These are phyloP conservation scores for Amniculicola lignicola DNA, from an alignment of 495 filamentous ascomycete genomes.

Conservation along the genomic window DNA sequence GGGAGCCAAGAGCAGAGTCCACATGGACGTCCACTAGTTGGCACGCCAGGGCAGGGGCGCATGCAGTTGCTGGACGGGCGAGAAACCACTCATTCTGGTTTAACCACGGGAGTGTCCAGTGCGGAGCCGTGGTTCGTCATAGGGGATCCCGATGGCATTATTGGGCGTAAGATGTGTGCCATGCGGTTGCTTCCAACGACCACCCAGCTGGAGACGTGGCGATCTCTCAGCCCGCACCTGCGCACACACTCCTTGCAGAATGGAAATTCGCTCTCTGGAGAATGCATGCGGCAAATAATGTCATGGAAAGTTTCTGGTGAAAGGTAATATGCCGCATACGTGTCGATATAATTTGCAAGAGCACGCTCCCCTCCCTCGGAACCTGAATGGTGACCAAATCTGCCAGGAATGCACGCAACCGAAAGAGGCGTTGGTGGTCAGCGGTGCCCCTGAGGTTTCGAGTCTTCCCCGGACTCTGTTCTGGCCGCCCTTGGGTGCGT, in stretches of 20 bases:
- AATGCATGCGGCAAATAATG: background rate
- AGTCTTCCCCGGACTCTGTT: constrained; percentile 20
- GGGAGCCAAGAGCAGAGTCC: background rate
- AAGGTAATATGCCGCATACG: background rate
- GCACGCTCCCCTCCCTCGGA: background rate
- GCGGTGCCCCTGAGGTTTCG: constrained; percentile 26
- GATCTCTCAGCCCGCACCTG: background rate
- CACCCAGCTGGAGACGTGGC: constrained; percentile 14
- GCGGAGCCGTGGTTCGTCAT: constrained; percentile 27
- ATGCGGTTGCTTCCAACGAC: constrained; percentile 12
- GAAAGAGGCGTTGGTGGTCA: constrained; percentile 9
- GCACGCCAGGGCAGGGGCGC: background rate
- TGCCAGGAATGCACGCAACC: constrained; percentile 9
- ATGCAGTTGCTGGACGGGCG: constrained; percentile 10
- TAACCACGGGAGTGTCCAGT: constrained; percentile 17
- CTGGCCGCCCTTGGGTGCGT: constrained; percentile 6
- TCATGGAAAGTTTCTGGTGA: background rate
- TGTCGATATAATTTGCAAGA: background rate
- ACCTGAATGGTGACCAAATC: background rate
- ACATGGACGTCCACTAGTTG: background rate
- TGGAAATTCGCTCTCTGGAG: background rate
- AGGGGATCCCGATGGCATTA: constrained; percentile 4
- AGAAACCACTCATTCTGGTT: constrained; percentile 6
- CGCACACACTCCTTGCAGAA: background rate
- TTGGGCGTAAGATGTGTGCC: constrained; percentile 8